Percentiles rank a stretch among this genome's conserved stretches.
Conservation (phyloP, 257 asterid genomes). For the Forsythia viridissima region DNA sequence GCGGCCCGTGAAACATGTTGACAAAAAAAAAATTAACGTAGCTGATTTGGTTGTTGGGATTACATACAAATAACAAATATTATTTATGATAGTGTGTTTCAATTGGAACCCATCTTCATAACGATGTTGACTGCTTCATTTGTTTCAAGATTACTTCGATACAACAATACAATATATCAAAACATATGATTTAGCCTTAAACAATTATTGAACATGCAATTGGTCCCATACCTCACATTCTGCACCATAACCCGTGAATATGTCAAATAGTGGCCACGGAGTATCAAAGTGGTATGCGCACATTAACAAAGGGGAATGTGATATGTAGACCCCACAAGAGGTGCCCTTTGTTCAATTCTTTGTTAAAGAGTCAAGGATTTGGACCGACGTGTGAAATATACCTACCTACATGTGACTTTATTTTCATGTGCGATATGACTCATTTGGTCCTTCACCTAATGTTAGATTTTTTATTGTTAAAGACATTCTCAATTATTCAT, state of each 20-base stretch:
- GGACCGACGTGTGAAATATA: neutral
- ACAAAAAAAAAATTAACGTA: too few species aligned
- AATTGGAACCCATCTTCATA: too few species aligned
- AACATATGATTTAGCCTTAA: neutral
- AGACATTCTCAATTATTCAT: neutral
- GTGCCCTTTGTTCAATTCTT: neutral
- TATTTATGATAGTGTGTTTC: too few species aligned
- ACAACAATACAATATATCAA: too few species aligned
- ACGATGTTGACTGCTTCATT: too few species aligned
- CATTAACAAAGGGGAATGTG: conserved; percentile 7
- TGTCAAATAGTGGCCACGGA: neutral
- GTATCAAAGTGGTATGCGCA: neutral
- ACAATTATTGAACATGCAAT: neutral
- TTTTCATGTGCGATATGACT: neutral
- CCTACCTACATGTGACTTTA: neutral
- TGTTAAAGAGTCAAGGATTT: neutral
- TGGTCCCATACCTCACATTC: neutral
- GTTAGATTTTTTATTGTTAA: neutral
- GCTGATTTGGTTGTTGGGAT: too few species aligned
- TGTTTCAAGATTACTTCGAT: too few species aligned
- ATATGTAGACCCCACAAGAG: conserved; percentile 2
- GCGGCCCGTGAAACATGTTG: too few species aligned
- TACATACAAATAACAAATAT: too few species aligned
- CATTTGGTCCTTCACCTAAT: neutral
- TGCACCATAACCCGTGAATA: neutral